phyloP scores from a whole-genome alignment of 441 rosid genomes.

The Corymbia calophylla region DNA sequence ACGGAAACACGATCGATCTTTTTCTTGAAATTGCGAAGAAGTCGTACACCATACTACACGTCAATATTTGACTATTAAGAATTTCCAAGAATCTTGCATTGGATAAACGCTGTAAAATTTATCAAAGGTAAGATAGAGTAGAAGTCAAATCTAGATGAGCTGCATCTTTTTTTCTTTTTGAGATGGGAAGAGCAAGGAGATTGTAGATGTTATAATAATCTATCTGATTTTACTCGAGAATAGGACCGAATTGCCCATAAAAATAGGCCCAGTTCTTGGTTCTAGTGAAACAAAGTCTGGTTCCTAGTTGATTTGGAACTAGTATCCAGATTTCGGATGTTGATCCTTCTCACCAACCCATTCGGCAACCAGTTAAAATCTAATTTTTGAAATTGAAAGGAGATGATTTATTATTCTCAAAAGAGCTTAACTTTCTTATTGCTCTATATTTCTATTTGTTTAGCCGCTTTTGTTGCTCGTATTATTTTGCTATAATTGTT shows the following conservation, averaged over 20 bases:
- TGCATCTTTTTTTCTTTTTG: accelerated
- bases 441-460: too few relatives aligned
- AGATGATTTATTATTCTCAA: background rate
- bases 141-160: background rate
- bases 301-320: background rate
- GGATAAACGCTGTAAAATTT: background rate
- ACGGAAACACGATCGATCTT: background rate
- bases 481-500: too few relatives aligned
- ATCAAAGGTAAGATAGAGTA: background rate
- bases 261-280: accelerated
- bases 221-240: accelerated
- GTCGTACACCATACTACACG: background rate
- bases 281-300: too few relatives aligned
- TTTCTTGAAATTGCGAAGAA: background rate
- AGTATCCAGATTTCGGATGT: background rate
- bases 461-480: too few relatives aligned
- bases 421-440: too few relatives aligned
- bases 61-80: background rate
- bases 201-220: accelerated
- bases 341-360: background rate
- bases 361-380: background rate
- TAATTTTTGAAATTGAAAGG: background rate
- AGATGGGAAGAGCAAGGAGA: background rate
- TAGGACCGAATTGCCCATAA: background rate
- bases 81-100: background rate